Conservation (phyloP, 1,284 basidiomycete genomes). For the Trametes versicolor region DNA sequence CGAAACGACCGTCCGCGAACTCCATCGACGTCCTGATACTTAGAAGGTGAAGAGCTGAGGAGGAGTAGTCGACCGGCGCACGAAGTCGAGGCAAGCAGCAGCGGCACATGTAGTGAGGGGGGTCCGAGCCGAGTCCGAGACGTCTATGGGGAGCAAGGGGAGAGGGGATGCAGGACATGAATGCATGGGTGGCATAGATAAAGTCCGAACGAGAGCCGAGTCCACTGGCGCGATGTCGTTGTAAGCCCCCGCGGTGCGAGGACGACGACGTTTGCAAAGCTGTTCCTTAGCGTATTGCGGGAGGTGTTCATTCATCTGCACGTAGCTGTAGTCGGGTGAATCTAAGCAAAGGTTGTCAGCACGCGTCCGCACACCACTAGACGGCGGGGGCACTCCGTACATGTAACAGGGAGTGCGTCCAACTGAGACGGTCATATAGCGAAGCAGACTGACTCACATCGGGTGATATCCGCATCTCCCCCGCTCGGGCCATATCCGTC, state of each 20-base stretch:
- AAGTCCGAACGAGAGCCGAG: constrained; percentile 18
- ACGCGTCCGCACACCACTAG: not conserved
- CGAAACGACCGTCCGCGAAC: constrained; percentile 16
- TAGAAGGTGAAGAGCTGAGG: constrained; percentile 15
- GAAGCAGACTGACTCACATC: constrained; percentile 69
- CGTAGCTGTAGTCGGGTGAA: constrained; percentile 85
- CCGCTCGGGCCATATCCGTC: constrained; percentile 63
- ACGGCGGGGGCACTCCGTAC: constrained; percentile 24
- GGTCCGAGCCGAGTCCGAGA: constrained; percentile 32
- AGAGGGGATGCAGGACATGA: constrained; percentile 19
- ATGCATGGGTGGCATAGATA: constrained; percentile 19
- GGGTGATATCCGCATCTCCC: constrained; percentile 67
- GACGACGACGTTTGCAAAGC: constrained; percentile 44
- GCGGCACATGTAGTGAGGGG: constrained; percentile 29
- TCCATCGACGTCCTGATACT: constrained; percentile 22
- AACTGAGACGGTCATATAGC: constrained; percentile 21
- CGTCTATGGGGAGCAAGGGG: constrained; percentile 26
- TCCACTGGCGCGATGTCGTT: constrained; percentile 17
- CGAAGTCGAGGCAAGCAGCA: constrained; percentile 27
- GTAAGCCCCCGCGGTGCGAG: constrained; percentile 7
- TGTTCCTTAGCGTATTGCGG: constrained; percentile 75
- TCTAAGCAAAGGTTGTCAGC: constrained; percentile 55
- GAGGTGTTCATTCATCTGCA: constrained; percentile 78
- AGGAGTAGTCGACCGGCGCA: constrained; percentile 15
- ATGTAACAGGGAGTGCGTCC: constrained; percentile 15